Conservation (phyloP, 192 early-diverging fungal species). For the Chytriomyces hyalinus region DNA sequence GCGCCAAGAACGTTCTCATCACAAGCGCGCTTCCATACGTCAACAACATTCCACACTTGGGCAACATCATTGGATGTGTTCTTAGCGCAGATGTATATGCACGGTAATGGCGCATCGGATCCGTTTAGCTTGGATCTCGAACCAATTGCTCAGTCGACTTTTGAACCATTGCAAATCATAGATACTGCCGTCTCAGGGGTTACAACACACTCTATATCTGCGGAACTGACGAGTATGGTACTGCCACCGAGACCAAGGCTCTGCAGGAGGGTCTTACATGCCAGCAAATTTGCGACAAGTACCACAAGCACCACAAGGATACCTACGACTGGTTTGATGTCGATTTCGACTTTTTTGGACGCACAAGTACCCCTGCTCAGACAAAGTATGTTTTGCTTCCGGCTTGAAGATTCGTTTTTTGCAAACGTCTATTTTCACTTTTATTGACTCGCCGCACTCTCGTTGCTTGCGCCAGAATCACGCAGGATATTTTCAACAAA, state of each 20-base stretch:
- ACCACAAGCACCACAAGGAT: constrained; percentile 80
- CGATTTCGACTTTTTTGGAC: constrained; percentile 95
- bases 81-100: constrained; percentile 97
- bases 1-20: constrained; percentile 88
- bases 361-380: constrained; percentile 89
- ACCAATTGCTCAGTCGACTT: no score
- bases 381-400: constrained; percentile 57
- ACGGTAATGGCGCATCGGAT: constrained; percentile 49
- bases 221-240: constrained; percentile 99
- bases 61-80: constrained; percentile 99
- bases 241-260: constrained; percentile 98
- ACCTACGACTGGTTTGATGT: constrained; percentile 95
- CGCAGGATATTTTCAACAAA: constrained; percentile 86
- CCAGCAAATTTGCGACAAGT: constrained; percentile 97
- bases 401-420: background rate
- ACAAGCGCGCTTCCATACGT: constrained; percentile 97
- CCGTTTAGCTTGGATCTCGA: no score
- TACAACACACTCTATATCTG: constrained; percentile 92
- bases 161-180: constrained; percentile 14
- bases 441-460: background rate
- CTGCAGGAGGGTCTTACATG: constrained; percentile 88
- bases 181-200: constrained; percentile 86
- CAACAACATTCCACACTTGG: constrained; percentile 99
- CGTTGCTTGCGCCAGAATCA: constrained; percentile 54
- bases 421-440: background rate